Evolutionary conservation across 345 rosid species (phyloP).

Genomic region (Aquilaria yunnanensis): DNA sequence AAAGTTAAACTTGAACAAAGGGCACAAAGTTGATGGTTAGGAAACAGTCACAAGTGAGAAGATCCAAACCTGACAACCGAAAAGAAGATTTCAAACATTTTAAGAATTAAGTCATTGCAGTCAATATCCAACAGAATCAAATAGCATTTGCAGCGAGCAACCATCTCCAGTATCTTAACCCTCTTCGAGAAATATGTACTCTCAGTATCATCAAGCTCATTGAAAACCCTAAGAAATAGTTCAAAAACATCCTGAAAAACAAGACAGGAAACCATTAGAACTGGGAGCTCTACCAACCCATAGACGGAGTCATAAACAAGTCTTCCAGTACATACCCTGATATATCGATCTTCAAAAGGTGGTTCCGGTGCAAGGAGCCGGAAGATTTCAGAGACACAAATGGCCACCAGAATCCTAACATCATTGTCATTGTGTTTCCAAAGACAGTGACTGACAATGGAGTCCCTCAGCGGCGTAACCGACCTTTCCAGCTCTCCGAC

Average conservation of each 20-base stretch:
- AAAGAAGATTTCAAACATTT: constrained; percentile 75
- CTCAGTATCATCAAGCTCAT: constrained; percentile 58
- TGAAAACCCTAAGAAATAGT: constrained; percentile 52
- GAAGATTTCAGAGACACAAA: constrained; percentile 64
- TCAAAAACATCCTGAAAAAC: constrained; percentile 61
- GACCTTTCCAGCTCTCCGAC: constrained; percentile 34
- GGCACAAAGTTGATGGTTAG: no score
- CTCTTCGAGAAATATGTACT: constrained; percentile 76
- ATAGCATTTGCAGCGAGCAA: constrained; percentile 66
- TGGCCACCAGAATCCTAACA: constrained; percentile 64
- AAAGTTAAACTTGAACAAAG: no score
- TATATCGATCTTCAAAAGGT: constrained; percentile 70
- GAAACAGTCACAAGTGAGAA: constrained; percentile 4
- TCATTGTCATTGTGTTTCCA: constrained; percentile 61
- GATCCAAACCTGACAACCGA: constrained; percentile 58
- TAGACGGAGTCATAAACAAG: not conserved
- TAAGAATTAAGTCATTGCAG: constrained; percentile 53
- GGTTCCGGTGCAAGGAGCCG: constrained; percentile 78
- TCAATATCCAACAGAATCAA: constrained; percentile 70
- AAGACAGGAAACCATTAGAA: constrained; percentile 1
- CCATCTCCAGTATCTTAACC: constrained; percentile 72
- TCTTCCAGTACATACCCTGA: constrained; percentile 40
- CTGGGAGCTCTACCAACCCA: no score
- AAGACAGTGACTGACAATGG: constrained; percentile 56
- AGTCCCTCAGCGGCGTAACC: constrained; percentile 41